Evolutionary conservation across 2,329 filamentous ascomycete species (phyloP).

Genomic region (Fusarium dimerum): DNA sequence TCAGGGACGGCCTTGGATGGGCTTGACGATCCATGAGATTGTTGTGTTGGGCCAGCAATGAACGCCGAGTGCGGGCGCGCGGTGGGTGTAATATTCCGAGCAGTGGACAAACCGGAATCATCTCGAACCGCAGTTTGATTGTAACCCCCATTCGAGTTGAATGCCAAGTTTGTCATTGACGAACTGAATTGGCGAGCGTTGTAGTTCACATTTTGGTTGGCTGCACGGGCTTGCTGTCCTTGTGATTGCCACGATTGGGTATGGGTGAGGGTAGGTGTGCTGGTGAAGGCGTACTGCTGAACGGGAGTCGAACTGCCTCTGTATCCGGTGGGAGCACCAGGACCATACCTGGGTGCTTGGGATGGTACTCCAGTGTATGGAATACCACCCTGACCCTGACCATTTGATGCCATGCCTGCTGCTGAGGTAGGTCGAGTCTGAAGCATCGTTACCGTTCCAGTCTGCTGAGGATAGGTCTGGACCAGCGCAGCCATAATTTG

Average conservation of each 20-base stretch:
- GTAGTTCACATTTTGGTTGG: constrained; percentile 30
- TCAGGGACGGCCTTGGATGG: constrained; percentile 62
- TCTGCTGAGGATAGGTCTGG: constrained; percentile 77
- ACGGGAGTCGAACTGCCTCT: constrained; percentile 60
- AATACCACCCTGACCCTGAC: constrained; percentile 51
- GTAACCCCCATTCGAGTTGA: constrained; percentile 37
- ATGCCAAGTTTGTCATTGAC: constrained; percentile 43
- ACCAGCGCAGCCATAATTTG: constrained; percentile 80
- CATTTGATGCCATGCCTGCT: constrained; percentile 47
- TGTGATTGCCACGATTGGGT: constrained; percentile 52
- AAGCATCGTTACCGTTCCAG: constrained; percentile 72
- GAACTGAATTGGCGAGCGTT: constrained; percentile 37
- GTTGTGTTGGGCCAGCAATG: constrained; percentile 41
- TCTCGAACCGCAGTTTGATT: constrained; percentile 50
- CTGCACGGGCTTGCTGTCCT: constrained; percentile 17
- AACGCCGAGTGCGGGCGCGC: constrained; percentile 47
- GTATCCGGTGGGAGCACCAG: constrained; percentile 49
- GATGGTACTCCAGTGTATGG: constrained; percentile 47
- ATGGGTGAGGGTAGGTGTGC: constrained; percentile 65
- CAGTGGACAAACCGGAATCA: constrained; percentile 49
- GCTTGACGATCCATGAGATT: constrained; percentile 47
- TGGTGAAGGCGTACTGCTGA: constrained; percentile 76
- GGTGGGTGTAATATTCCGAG: constrained; percentile 42
- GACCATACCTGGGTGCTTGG: constrained; percentile 34
- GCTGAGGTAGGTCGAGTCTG: constrained; percentile 68